These are phyloP conservation scores for Sextonia rubra DNA, from an alignment of 164 flowering plant genomes.

Conservation along the genomic window DNA sequence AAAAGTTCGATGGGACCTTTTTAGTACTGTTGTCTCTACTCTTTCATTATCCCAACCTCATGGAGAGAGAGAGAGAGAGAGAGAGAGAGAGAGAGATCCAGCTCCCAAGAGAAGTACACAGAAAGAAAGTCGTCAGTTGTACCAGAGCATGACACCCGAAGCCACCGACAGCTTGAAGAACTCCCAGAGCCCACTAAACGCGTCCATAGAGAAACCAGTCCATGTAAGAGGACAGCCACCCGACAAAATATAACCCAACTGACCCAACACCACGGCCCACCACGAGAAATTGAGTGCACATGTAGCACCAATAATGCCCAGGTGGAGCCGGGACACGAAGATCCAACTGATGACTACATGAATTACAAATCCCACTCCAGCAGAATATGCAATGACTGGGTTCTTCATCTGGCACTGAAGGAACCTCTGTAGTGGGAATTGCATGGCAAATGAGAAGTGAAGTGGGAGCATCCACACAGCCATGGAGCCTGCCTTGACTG, in stretches of 20 bases:
- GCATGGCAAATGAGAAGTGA: slow-evolving; percentile 30
- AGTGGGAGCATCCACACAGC: slow-evolving; percentile 33
- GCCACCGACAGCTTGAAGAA: slow-evolving; percentile 37
- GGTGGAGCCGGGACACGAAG: slow-evolving; percentile 16
- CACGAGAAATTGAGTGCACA: slow-evolving; percentile 25
- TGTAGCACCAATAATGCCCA: slow-evolving; percentile 31
- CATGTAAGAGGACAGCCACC: slow-evolving; percentile 40
- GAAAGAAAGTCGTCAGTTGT: too few species aligned
- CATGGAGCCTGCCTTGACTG: slow-evolving; percentile 37
- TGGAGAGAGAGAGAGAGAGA: background rate
- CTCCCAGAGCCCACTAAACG: slow-evolving; percentile 42
- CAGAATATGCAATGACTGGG: slow-evolving; percentile 26
- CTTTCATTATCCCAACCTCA: too few species aligned
- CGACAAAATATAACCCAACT: slow-evolving; percentile 15
- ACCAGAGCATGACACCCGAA: slow-evolving; percentile 47
- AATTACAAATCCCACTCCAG: slow-evolving; percentile 16
- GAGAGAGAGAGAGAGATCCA: slow-evolving; percentile 3
- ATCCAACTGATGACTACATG: slow-evolving; percentile 34
- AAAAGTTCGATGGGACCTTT: too few species aligned
- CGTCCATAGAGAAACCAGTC: slow-evolving; percentile 38
- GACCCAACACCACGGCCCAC: slow-evolving; percentile 31
- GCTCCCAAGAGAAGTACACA: too few species aligned
- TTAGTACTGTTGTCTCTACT: too few species aligned
- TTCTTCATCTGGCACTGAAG: slow-evolving; percentile 40
- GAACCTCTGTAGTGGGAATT: slow-evolving; percentile 34